These are phyloP conservation scores for Fusarium humuli DNA, from an alignment of 2,329 filamentous ascomycete species.

Conservation along the genomic window DNA sequence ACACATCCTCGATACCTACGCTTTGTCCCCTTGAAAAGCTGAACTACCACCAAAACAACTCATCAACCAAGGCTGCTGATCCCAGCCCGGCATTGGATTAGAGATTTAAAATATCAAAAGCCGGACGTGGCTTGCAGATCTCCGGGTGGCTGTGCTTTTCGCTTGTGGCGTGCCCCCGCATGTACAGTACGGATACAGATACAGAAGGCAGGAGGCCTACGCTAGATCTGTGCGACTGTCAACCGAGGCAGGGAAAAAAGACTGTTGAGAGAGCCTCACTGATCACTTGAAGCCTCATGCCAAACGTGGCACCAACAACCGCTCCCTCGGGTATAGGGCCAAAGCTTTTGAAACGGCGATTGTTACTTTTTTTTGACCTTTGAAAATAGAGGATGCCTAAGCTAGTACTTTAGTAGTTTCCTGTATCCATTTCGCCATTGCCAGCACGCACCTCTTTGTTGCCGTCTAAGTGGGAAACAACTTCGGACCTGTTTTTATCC, in stretches of 20 bases:
- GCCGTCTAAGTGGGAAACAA: slow-evolving; percentile 3
- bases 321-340: slow-evolving; percentile 24
- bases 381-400: neutral
- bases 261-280: slow-evolving; percentile 36
- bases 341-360: slow-evolving; percentile 12
- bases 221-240: slow-evolving; percentile 25
- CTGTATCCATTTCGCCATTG: slow-evolving; percentile 1
- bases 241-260: slow-evolving; percentile 8
- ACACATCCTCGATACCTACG: neutral
- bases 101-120: neutral
- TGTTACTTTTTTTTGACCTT: slow-evolving; percentile 7
- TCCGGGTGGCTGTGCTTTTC: slow-evolving; percentile 36
- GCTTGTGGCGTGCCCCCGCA: slow-evolving; percentile 30
- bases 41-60: slow-evolving; percentile 30
- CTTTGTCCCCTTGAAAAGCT: slow-evolving; percentile 45
- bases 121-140: slow-evolving; percentile 40
- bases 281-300: slow-evolving; percentile 21
- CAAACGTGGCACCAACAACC: slow-evolving; percentile 42
- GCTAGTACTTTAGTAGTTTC: neutral
- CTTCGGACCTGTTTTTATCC: slow-evolving; percentile 12
- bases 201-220: slow-evolving; percentile 33
- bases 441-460: neutral
- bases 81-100: slow-evolving; percentile 24
- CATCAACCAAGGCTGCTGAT: slow-evolving; percentile 39
- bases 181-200: neutral